A percentile compares a stretch with the other conserved stretches of the same genome.
phyloP scores from a whole-genome alignment of 495 filamentous ascomycete genomes.

The Tuber umbilicatum region DNA sequence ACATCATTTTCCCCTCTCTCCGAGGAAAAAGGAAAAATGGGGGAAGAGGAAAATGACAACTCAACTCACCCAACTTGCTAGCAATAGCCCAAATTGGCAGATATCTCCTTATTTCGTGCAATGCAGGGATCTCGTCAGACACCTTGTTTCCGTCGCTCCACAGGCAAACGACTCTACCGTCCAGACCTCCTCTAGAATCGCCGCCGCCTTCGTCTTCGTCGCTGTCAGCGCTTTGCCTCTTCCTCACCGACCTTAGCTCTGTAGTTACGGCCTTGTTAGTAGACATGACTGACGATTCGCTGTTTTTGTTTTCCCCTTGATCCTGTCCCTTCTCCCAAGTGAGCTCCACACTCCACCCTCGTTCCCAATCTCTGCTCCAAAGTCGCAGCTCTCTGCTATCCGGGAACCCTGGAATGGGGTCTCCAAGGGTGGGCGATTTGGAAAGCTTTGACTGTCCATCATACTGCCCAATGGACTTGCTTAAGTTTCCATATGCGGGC shows the following conservation, averaged over 20 bases:
- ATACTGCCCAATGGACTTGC: slow-evolving; percentile 20
- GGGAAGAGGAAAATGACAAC: slow-evolving; percentile 46
- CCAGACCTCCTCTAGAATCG: slow-evolving; percentile 48
- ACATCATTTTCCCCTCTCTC: not conserved
- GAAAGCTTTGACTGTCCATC: slow-evolving; percentile 7
- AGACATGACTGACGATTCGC: not conserved
- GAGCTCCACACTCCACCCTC: slow-evolving; percentile 68
- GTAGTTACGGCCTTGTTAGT: not conserved
- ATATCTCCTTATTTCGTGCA: slow-evolving; percentile 73
- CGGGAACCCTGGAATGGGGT: slow-evolving; percentile 22
- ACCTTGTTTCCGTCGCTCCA: slow-evolving; percentile 78
- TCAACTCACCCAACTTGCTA: slow-evolving; percentile 62
- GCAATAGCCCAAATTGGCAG: slow-evolving; percentile 70
- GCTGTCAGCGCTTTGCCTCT: slow-evolving; percentile 12
- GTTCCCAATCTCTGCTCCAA: slow-evolving; percentile 61
- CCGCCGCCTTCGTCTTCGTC: slow-evolving; percentile 34
- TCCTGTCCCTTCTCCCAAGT: slow-evolving; percentile 51
- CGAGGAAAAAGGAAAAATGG: not conserved
- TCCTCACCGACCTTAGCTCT: not conserved
- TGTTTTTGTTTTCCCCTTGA: slow-evolving; percentile 14
- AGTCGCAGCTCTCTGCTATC: slow-evolving; percentile 8
- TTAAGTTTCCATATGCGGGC: slow-evolving; percentile 52
- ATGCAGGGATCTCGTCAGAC: slow-evolving; percentile 65
- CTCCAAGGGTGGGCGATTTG: slow-evolving; percentile 23
- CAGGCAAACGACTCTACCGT: slow-evolving; percentile 67